Base-by-base conservation (phyloP, 108 stramenopile genomes). In the Pelagomonas calceolata region DNA sequence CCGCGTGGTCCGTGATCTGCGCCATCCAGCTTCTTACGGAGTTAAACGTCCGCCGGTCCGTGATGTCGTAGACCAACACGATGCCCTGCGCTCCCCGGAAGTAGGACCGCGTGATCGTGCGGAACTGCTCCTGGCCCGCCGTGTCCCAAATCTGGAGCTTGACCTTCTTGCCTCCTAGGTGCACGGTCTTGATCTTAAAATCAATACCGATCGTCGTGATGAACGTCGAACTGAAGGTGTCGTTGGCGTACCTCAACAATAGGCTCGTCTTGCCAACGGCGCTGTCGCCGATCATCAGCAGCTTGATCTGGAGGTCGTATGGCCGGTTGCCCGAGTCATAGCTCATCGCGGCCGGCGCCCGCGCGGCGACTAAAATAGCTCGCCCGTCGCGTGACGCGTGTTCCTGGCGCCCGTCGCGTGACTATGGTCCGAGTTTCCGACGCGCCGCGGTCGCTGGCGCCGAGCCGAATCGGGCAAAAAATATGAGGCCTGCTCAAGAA, bases 201-300 rank as follows among this genome's bases (percentile, higher is more conserved):
- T 86, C 85, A 34, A 80, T 75, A 12, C 86, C 86, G 64, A 86
- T 84, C 16, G 86, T 86, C 36, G 84, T 85, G 75, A 85, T 85
- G 69, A 85, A 85, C 17, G 82, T 85, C 31, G 80, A 77, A 33
- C 75, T 89, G 82, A 99, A 99, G 64, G 90, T 89, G 82, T 98
- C 95, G 89, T 98, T 94, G 66, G 96, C 96, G 78, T 98, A 99
- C 66, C 97, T 96, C 65, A 99, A 84, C 64, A 99, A 79, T 64
- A 99, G 84, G 76, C 96, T 98, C 18, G 99, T 98, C 81, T 99
- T 99, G 9, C 98, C 98, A 51, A 97, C 95, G 66, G 94, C 87
- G 78, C 87, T 87, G 79, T 99, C 95, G 64, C 98, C 98, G 77
- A 99, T 99, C 94, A 95, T 99, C 70, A 99, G 89, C 76, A 99